Evolutionary conservation across 2,329 filamentous ascomycete species (phyloP), one percentile per base, ranked within the genome.

Genomic region (Neurospora sp.): DNA sequence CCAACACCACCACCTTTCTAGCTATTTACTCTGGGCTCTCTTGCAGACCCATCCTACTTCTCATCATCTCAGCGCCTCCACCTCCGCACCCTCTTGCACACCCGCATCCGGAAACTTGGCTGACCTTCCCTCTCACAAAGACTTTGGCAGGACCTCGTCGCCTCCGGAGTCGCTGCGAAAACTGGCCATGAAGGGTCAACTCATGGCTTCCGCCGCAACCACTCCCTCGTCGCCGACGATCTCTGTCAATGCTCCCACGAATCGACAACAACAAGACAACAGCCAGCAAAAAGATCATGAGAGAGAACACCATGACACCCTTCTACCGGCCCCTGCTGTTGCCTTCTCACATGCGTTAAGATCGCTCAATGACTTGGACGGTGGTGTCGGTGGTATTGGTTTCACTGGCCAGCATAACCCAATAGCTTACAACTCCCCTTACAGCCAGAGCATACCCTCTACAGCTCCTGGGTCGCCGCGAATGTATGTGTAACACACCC

Each of bases 391-490:
- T 62, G 52, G 52, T 10, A 17, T 62, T 62, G 52, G 52, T n/a
- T 62, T 62, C 28, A 62, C 52, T 62, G 52, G 52, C 17, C 52
- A 62, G 52, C 52, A 62, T 62, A 62, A 62, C 15, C 74, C 70
- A 28, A 70, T 77, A 68, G 70, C 78, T 43, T 85, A 86, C 68
- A 86, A 86, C 74, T 86, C 86, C 65, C 84, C 85, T 23, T 84
- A 86, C 74, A 82, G 85, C 69, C 83, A 84, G 72, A 88, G 86
- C 76, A 82, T 86, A 70, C 83, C 83, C 17, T 88, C 87, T 6
- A 88, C 87, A 46, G 86, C 86, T 15, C 85, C 86, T 46, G 84
- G 80, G 40, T 88, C 87, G 36, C 87, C 87, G 66, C 82, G 86
- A 77, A 84, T 88, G 85, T 88, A 78, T 82, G 86, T 79, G n/a